phyloP scores from a whole-genome alignment of 805 yeast genomes.

The Tetrapisispora fleetii region DNA sequence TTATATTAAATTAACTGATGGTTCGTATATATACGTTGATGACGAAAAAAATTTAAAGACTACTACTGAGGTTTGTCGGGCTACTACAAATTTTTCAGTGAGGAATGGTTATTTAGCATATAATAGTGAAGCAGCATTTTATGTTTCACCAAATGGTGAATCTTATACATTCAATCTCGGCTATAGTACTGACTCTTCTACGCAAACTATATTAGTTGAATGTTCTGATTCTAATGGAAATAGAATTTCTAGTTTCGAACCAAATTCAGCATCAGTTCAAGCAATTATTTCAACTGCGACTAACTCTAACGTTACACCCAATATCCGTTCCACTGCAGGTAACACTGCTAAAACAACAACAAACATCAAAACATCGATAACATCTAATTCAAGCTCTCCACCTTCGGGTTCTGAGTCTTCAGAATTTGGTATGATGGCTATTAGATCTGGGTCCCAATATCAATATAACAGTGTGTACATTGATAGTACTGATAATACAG shows the following conservation, averaged over 20 bases:
- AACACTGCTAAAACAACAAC: background rate
- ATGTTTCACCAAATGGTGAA: conserved; percentile 7
- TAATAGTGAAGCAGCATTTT: conserved; percentile 24
- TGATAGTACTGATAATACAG: conserved; percentile 2
- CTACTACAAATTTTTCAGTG: conserved; percentile 33
- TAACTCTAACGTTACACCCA: conserved; percentile 3
- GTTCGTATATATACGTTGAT: conserved; percentile 23
- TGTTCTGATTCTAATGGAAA: conserved; percentile 8
- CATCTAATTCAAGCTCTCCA: conserved; percentile 23
- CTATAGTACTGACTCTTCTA: background rate
- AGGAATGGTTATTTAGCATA: conserved; percentile 4
- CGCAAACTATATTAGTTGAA: background rate
- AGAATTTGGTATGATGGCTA: conserved; percentile 27
- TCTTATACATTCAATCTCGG: conserved; percentile 3
- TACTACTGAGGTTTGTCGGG: conserved; percentile 18
- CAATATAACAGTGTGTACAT: conserved; percentile 24
- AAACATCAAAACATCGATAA: conserved; percentile 1
- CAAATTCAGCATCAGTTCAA: conserved; percentile 8
- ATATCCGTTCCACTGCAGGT: conserved; percentile 11
- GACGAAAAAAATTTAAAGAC: conserved; percentile 15
- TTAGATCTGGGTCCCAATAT: conserved; percentile 30
- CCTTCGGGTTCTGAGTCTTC: conserved; percentile 14
- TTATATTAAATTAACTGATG: conserved; percentile 21
- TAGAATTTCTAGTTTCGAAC: conserved; percentile 14
- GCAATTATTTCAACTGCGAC: conserved; percentile 4